Evolutionary conservation across 164 flowering plant species (phyloP).

Genomic region (Hamamelis virginiana): DNA sequence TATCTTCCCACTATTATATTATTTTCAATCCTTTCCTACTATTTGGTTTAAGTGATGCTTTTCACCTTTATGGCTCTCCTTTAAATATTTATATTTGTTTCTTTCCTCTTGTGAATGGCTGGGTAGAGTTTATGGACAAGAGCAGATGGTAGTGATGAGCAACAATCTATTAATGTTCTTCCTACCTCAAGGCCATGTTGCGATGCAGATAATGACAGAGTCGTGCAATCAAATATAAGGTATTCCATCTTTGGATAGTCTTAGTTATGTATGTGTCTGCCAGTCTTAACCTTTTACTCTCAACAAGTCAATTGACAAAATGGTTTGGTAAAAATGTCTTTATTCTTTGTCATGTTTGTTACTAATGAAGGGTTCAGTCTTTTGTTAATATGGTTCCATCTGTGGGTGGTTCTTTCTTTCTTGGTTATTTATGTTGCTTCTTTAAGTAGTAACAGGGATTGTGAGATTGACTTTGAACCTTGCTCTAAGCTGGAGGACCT

Average conservation of each 20-base stretch:
- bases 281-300: neutral
- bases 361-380: neutral
- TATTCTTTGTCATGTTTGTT: neutral
- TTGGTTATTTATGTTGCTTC: slow-evolving; percentile 16
- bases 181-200: slow-evolving; percentile 24
- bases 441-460: slow-evolving; percentile 40
- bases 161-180: slow-evolving; percentile 25
- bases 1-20: neutral
- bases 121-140: slow-evolving; percentile 38
- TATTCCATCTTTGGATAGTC: slow-evolving; percentile 15
- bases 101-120: slow-evolving; percentile 14
- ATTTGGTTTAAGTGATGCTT: neutral
- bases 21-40: neutral
- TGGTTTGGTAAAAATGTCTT: neutral
- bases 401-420: slow-evolving; percentile 8
- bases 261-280: neutral
- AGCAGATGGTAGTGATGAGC: slow-evolving; percentile 45
- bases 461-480: slow-evolving; percentile 62
- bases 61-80: neutral
- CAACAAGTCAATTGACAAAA: neutral
- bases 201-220: slow-evolving; percentile 33
- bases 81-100: neutral
- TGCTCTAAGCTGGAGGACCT: slow-evolving; percentile 91
- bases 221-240: slow-evolving; percentile 40
- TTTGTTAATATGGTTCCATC: slow-evolving; percentile 4